A percentile compares a stretch with the other conserved stretches of the same genome.
These are phyloP conservation scores for Beta lomatogona DNA, from an alignment of 179 eudicot species.

Conservation along the genomic window DNA sequence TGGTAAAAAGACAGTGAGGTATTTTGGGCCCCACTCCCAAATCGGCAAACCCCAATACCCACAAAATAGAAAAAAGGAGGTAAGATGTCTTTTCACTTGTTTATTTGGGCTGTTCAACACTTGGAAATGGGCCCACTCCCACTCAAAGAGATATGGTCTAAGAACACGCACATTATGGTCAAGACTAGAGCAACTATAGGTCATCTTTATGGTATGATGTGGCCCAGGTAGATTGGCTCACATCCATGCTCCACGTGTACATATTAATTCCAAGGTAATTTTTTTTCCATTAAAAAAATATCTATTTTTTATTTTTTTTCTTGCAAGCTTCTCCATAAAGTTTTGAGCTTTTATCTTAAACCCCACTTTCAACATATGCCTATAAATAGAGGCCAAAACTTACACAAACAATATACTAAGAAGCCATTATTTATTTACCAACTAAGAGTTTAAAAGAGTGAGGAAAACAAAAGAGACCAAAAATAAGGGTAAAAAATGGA, in stretches of 20 bases:
- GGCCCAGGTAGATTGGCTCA: slow-evolving; percentile 35
- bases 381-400: slow-evolving; percentile 23
- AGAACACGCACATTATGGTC: slow-evolving; percentile 14
- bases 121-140: slow-evolving; percentile 13
- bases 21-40: not conserved
- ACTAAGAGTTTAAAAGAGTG: not conserved
- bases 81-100: not conserved
- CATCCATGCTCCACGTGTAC: slow-evolving; percentile 40
- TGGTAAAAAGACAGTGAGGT: too few relatives aligned
- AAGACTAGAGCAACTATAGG: not conserved
- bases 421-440: not conserved
- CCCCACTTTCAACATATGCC: slow-evolving; percentile 14
- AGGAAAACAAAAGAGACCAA: slow-evolving; percentile 3
- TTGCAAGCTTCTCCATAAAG: not conserved
- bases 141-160: not conserved
- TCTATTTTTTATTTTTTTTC: not conserved
- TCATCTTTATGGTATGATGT: slow-evolving; percentile 18
- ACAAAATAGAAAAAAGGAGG: not conserved
- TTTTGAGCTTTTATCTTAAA: slow-evolving; percentile 1
- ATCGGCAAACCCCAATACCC: too few relatives aligned
- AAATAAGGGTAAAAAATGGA: slow-evolving; percentile 39
- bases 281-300: not conserved
- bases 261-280: not conserved
- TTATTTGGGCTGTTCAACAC: slow-evolving; percentile 4
- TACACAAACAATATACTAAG: not conserved